Percentiles rank a stretch among this genome's conserved stretches.
Conservation (phyloP, 192 early-diverging fungal species). For the Backusella luteola region DNA sequence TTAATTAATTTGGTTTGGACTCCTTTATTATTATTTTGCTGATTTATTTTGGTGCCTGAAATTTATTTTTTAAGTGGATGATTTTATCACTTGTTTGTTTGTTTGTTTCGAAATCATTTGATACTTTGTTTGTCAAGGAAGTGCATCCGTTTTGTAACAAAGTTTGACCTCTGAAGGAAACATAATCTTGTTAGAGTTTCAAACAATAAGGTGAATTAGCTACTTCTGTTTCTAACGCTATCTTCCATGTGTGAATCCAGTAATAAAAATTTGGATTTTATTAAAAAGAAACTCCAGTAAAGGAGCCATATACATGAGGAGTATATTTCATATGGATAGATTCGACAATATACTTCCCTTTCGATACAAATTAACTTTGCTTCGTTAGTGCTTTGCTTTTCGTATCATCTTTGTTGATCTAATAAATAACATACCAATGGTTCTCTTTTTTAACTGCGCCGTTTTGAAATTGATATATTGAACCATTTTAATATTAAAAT, state of each 20-base stretch:
- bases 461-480: background rate
- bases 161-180: background rate
- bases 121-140: background rate
- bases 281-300: background rate
- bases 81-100: background rate
- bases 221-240: background rate
- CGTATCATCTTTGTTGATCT: background rate
- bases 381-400: background rate
- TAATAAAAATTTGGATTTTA: background rate
- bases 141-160: background rate
- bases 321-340: background rate
- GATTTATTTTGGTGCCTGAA: background rate
- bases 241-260: background rate
- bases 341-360: background rate
- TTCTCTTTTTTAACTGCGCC: background rate
- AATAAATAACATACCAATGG: background rate
- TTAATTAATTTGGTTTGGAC: background rate
- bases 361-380: background rate
- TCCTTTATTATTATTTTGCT: too few species aligned
- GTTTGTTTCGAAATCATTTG: background rate
- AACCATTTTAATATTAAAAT: background rate
- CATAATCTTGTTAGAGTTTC: background rate
- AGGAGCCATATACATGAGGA: background rate
- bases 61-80: background rate
- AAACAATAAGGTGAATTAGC: background rate